Conservation (phyloP, 2,329 filamentous ascomycete genomes). For the Magnaporthiopsis poae region DNA sequence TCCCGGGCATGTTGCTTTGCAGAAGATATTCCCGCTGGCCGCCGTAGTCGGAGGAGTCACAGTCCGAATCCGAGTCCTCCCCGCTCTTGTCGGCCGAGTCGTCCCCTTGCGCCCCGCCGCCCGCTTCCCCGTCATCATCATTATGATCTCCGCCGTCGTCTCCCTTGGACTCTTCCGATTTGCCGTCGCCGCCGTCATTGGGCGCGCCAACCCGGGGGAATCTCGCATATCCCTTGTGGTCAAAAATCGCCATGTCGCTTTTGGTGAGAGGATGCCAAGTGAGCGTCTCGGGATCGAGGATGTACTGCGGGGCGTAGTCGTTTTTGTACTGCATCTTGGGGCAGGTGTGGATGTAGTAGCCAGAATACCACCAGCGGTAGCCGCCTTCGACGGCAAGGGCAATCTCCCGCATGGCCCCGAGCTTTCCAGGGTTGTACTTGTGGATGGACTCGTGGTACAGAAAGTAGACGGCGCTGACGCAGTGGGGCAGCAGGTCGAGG, state of each 20-base stretch:
- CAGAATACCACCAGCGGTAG: conserved; percentile 69
- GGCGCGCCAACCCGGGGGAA: background rate
- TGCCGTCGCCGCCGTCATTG: background rate
- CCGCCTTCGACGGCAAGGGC: conserved; percentile 57
- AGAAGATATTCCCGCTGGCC: conserved; percentile 37
- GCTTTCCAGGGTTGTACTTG: conserved; percentile 60
- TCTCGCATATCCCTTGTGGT: conserved; percentile 48
- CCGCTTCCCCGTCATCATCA: background rate
- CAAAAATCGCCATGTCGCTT: conserved; percentile 37
- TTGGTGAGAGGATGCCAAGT: conserved; percentile 52
- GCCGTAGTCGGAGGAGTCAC: conserved; percentile 12
- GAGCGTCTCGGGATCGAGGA: conserved; percentile 59
- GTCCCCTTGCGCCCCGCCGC: background rate
- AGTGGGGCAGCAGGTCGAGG: conserved; percentile 65
- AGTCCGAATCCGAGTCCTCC: conserved; percentile 13
- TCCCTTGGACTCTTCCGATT: background rate
- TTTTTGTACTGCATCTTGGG: conserved; percentile 80
- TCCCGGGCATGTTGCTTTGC: conserved; percentile 55
- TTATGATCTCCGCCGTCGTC: conserved; percentile 22
- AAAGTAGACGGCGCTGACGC: conserved; percentile 75
- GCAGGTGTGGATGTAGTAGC: conserved; percentile 74
- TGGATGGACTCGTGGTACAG: conserved; percentile 69
- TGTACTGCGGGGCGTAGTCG: conserved; percentile 63
- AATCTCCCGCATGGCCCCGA: conserved; percentile 66
- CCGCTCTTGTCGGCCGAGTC: conserved; percentile 10